phyloP scores from a whole-genome alignment of 768 basidiomycete genomes.

The Lactifluus subvellereus region DNA sequence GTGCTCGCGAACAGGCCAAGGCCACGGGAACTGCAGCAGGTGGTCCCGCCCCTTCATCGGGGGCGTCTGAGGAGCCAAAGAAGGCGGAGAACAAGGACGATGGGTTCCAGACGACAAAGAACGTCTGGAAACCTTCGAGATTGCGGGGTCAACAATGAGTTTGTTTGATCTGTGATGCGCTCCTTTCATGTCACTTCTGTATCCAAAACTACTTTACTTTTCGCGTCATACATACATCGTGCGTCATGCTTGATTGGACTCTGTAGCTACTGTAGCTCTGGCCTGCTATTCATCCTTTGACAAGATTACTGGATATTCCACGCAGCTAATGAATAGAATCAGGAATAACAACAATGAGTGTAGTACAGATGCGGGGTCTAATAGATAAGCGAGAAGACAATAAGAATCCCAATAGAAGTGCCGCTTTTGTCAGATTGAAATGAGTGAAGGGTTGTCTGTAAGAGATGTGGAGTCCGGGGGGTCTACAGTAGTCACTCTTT shows the following conservation, averaged over 20 bases:
- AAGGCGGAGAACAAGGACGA: constrained; percentile 50
- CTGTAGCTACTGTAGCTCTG: background rate
- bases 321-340: background rate
- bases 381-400: constrained; percentile 2
- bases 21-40: constrained; percentile 32
- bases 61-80: constrained; percentile 24
- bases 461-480: too few species aligned
- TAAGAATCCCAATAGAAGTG: background rate
- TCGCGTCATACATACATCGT: background rate
- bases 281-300: background rate
- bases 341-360: constrained; percentile 16
- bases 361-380: constrained; percentile 18
- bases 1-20: constrained; percentile 49
- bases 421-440: background rate
- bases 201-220: background rate
- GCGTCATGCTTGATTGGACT: background rate
- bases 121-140: constrained; percentile 33
- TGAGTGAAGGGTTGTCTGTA: background rate
- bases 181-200: background rate
- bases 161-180: background rate
- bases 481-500: constrained; percentile 9
- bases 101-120: constrained; percentile 62
- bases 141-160: constrained; percentile 20
- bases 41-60: constrained; percentile 30
- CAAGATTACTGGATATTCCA: constrained; percentile 16